phyloP scores from a whole-genome alignment of 495 filamentous ascomycete species.

The Penicillium parvum region DNA sequence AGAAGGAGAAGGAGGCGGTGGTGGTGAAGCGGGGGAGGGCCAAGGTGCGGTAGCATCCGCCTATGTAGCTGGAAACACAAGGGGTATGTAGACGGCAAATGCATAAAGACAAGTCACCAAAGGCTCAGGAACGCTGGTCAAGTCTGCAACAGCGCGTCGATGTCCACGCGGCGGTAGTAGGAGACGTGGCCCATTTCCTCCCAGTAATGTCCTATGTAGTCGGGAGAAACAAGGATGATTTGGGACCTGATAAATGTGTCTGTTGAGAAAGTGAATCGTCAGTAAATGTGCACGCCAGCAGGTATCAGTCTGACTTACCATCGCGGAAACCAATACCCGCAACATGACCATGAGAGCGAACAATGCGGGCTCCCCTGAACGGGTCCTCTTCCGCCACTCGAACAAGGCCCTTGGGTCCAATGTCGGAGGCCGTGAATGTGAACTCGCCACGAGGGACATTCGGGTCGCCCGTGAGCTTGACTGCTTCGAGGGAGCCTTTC shows the following conservation, averaged over 20 bases:
- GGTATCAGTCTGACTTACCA: conserved; percentile 45
- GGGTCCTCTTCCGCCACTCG: conserved; percentile 59
- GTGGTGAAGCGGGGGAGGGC: background rate
- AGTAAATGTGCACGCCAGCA: background rate
- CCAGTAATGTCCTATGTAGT: conserved; percentile 83
- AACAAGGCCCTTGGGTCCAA: conserved; percentile 58
- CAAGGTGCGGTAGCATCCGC: no score
- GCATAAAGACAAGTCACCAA: background rate
- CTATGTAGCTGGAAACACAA: background rate
- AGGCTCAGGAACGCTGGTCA: conserved; percentile 8
- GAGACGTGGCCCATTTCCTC: conserved; percentile 71
- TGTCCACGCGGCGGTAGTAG: conserved; percentile 73
- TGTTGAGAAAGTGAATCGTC: conserved; percentile 20
- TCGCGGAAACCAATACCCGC: conserved; percentile 64
- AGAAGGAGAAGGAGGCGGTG: no score
- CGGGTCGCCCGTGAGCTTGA: conserved; percentile 87
- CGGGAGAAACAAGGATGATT: conserved; percentile 71
- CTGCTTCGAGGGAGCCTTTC: conserved; percentile 63
- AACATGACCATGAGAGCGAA: conserved; percentile 71
- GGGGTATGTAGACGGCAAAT: conserved; percentile 7
- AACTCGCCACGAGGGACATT: conserved; percentile 84
- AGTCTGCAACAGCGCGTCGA: conserved; percentile 70
- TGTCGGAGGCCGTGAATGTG: conserved; percentile 73
- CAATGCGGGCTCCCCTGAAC: conserved; percentile 72
- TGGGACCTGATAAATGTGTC: conserved; percentile 70